Base-by-base conservation (phyloP, 805 yeast species). In the Jamesozyma piceae region DNA sequence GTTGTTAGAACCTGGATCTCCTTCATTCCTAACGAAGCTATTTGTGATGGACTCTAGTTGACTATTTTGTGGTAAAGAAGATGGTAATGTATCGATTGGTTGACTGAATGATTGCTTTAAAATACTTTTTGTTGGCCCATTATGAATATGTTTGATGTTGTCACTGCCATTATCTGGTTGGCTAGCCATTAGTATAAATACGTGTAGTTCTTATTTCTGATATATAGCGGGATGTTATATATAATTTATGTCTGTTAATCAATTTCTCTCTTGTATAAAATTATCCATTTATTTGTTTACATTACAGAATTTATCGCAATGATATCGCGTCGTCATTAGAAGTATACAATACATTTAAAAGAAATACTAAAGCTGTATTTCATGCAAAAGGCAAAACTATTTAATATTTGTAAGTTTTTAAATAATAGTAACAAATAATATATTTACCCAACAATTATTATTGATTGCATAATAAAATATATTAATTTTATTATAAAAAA, bases 1-100 rank as follows among this genome's bases (percentile, higher is more conserved):
- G 35, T 58, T 60, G 42, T 55, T 60, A 3, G 37, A 13, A n/a
- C 49, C 55, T 3, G 43, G 17, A 2, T 47, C n/a, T 2, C 4
- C 22, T 21, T 38, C 35, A 2, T 44, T 38, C 20, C 46, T 41
- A 2, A 42, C 36, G 1, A 43, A 27, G 3, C 44, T 20, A 21
- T 43, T 22, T 13, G 36, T 2, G 6, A 19, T 3, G 21, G 15
- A 31, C n/a, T 39, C 47, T 30, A 9, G 14, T 13, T 40, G 29
- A 4, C 19, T 24, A 6, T 34, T 31, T 3, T 31, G 38, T 4
- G 32, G 24, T 3, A 39, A 11, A 22, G 37, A 32, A 11, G 24
- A 17, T 13, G 15, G 26, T 11, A 24, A 24, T 14, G 18, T 21
- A 31, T 39, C 37, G 6, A 18, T 34, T 6, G 22, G 26, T 33